Evolutionary conservation across 129 eudicot genomes (phyloP).

Genomic region (sunflower (Helianthus annuus)): DNA sequence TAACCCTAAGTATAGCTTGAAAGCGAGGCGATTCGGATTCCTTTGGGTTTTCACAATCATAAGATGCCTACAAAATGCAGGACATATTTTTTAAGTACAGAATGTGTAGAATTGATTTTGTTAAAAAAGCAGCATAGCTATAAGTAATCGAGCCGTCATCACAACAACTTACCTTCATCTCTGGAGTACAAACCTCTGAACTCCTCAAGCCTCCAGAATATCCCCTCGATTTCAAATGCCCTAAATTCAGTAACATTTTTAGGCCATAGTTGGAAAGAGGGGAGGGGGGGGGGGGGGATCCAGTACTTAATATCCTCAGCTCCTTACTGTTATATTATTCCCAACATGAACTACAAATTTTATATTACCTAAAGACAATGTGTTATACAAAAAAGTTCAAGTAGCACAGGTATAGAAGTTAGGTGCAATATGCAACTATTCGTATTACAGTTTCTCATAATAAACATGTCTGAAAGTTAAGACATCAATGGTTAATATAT

Average conservation of each 20-base stretch:
- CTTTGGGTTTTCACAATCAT: constrained; percentile 94
- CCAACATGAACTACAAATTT: constrained; percentile 9
- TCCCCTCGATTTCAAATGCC: constrained; percentile 51
- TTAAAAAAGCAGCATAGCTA: constrained; percentile 5
- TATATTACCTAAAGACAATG: constrained; percentile 10
- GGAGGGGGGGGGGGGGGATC: too few relatives aligned
- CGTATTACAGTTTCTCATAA: not conserved
- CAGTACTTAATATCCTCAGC: constrained; percentile 1
- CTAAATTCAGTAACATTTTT: constrained; percentile 29
- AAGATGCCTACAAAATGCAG: constrained; percentile 54
- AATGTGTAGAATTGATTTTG: not conserved
- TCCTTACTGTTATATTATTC: not conserved
- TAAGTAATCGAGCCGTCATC: constrained; percentile 1
- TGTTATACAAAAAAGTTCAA: not conserved
- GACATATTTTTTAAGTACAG: not conserved
- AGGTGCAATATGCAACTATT: not conserved
- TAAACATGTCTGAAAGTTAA: constrained; percentile 8
- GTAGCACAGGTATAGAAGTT: not conserved
- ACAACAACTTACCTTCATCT: constrained; percentile 61
- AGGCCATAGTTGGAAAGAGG: not conserved
- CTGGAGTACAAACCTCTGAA: constrained; percentile 80
- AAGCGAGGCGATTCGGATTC: constrained; percentile 99
- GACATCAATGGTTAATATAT: not conserved
- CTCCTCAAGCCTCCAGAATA: constrained; percentile 68
- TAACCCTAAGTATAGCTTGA: constrained; percentile 95